Percentiles rank a stretch among this genome's conserved stretches.
phyloP scores from a whole-genome alignment of 2,329 filamentous ascomycete species.

The Monosporascus sp. region DNA sequence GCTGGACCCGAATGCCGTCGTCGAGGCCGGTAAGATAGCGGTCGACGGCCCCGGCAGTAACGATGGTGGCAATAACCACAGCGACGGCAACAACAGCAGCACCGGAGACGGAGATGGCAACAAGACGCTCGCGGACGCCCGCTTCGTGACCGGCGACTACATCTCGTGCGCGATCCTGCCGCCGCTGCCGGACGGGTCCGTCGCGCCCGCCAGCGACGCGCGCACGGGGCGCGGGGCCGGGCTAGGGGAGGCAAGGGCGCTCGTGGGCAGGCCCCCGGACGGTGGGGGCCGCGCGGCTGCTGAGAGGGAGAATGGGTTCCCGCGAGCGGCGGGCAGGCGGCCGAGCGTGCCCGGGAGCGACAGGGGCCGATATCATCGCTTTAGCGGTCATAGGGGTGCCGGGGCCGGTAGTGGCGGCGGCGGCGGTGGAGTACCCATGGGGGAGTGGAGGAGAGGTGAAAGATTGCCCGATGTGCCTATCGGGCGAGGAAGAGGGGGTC shows the following conservation, averaged over 20 bases:
- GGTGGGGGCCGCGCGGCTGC: slow-evolving; percentile 22
- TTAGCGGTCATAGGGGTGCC: slow-evolving; percentile 45
- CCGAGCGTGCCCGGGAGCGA: slow-evolving; percentile 31
- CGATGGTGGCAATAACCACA: slow-evolving; percentile 26
- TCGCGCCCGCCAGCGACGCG: slow-evolving; percentile 58
- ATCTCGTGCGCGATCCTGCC: slow-evolving; percentile 78
- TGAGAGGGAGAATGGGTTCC: slow-evolving; percentile 39
- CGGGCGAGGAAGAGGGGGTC: slow-evolving; percentile 41
- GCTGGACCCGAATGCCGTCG: slow-evolving; percentile 21
- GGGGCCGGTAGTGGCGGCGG: slow-evolving; percentile 34
- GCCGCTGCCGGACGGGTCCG: slow-evolving; percentile 67
- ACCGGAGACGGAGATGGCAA: slow-evolving; percentile 51
- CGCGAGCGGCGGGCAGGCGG: slow-evolving; percentile 34
- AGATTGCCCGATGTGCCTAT: slow-evolving; percentile 47
- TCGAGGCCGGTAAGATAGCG: slow-evolving; percentile 29
- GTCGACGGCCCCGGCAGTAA: slow-evolving; percentile 31
- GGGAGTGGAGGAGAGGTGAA: slow-evolving; percentile 66
- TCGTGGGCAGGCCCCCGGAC: slow-evolving; percentile 16
- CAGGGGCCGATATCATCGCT: slow-evolving; percentile 35
- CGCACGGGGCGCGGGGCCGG: slow-evolving; percentile 38
- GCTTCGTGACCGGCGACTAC: slow-evolving; percentile 87
- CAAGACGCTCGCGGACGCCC: slow-evolving; percentile 70
- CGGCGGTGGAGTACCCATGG: slow-evolving; percentile 41
- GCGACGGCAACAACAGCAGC: slow-evolving; percentile 23
- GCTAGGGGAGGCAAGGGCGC: slow-evolving; percentile 29